These are phyloP conservation scores for Chlorella variabilis DNA, from an alignment of 163 green algal genomes.

Conservation along the genomic window DNA sequence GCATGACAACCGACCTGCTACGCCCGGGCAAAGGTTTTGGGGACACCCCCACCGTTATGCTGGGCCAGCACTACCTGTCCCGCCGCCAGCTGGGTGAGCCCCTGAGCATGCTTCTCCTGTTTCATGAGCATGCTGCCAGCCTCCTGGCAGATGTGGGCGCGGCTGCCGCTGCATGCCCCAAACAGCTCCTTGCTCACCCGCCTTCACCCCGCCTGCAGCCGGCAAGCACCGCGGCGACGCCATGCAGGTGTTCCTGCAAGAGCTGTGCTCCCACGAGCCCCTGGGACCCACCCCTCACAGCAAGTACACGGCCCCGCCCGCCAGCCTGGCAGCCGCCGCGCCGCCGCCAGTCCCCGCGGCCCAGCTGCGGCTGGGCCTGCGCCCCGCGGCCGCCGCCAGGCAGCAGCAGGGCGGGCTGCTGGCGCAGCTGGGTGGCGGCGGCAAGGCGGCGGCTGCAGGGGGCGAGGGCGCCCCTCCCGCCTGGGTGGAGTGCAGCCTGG, in stretches of 20 bases:
- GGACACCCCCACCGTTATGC: slow-evolving; percentile 41
- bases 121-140: no score
- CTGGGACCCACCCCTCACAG: not conserved
- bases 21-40: slow-evolving; percentile 25
- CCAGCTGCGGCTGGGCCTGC: slow-evolving; percentile 5
- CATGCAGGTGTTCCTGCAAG: slow-evolving; percentile 39
- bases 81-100: slow-evolving; percentile 41
- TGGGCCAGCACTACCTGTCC: slow-evolving; percentile 55
- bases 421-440: slow-evolving; percentile 9
- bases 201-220: not conserved
- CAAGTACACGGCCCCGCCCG: slow-evolving; percentile 17
- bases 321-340: not conserved
- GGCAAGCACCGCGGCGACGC: slow-evolving; percentile 36
- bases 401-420: slow-evolving; percentile 14
- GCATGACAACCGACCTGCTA: slow-evolving; percentile 34
- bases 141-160: no score
- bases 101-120: no score
- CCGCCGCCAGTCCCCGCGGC: not conserved
- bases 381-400: not conserved
- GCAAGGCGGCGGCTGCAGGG: not conserved
- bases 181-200: no score
- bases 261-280: slow-evolving; percentile 29
- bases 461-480: not conserved
- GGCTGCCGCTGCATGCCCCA: no score
- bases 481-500: slow-evolving; percentile 21